Conservation (phyloP, 441 rosid species). For the Gossypium aridum region DNA sequence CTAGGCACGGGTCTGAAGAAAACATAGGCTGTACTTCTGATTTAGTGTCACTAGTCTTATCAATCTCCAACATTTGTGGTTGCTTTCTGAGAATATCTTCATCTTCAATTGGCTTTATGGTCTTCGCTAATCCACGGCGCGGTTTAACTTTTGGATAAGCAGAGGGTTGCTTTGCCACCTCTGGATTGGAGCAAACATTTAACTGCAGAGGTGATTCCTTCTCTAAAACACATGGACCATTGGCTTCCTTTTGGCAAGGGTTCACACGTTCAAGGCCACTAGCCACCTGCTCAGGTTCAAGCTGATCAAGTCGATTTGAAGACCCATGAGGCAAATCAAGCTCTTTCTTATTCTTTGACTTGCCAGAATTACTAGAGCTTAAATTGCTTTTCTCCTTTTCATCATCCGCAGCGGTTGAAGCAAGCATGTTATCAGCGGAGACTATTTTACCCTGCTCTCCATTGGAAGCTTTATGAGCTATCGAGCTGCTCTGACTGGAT, state of each 20-base stretch:
- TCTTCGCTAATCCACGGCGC: neutral
- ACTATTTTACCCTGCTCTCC: constrained; percentile 10
- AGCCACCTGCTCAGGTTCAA: constrained; percentile 23
- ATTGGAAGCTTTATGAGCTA: constrained; percentile 5
- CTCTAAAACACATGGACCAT: neutral
- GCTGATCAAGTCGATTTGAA: constrained; percentile 27
- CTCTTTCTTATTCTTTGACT: constrained; percentile 19
- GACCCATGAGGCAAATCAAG: constrained; percentile 20
- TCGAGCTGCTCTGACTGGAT: constrained; percentile 9
- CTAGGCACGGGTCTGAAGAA: constrained; percentile 25
- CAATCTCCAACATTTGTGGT: constrained; percentile 7
- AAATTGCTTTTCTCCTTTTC: constrained; percentile 6
- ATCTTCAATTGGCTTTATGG: constrained; percentile 18
- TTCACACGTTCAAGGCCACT: neutral
- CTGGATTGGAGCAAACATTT: neutral
- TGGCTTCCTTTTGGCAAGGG: neutral
- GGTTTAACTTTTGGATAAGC: neutral
- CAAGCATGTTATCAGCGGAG: constrained; percentile 8
- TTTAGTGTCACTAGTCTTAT: constrained; percentile 13
- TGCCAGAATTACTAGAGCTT: constrained; percentile 12
- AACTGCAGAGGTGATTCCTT: constrained; percentile 19
- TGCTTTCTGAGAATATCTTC: constrained; percentile 15
- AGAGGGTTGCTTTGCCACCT: constrained; percentile 4
- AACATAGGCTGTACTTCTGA: constrained; percentile 18
- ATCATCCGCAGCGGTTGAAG: constrained; percentile 20